Evolutionary conservation across 1,139 yeast genomes (phyloP).

Genomic region (Protomyces arabidopsidicola): DNA sequence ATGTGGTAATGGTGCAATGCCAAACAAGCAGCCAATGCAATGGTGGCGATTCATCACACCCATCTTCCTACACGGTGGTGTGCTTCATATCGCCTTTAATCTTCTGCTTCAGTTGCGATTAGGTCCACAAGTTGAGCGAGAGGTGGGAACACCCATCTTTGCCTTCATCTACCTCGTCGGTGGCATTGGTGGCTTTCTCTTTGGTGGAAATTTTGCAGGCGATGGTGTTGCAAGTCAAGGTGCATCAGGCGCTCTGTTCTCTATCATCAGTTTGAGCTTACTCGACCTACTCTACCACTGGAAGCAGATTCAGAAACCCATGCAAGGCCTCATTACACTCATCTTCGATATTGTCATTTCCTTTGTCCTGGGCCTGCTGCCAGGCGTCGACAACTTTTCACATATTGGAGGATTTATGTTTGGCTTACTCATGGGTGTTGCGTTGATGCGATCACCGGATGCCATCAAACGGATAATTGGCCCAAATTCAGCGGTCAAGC

Average conservation of each 20-base stretch:
- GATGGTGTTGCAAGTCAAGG: slow-evolving; percentile 67
- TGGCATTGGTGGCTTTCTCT: slow-evolving; percentile 64
- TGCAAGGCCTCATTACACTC: slow-evolving; percentile 48
- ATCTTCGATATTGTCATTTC: slow-evolving; percentile 56
- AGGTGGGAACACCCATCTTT: slow-evolving; percentile 56
- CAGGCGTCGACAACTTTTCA: slow-evolving; percentile 71
- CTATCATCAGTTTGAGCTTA: slow-evolving; percentile 61
- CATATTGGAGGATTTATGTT: slow-evolving; percentile 73
- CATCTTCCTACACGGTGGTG: slow-evolving; percentile 72
- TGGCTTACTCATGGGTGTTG: slow-evolving; percentile 54
- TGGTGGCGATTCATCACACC: slow-evolving; percentile 70
- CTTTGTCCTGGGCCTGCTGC: slow-evolving; percentile 62
- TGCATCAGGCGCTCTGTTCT: slow-evolving; percentile 71
- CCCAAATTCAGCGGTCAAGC: slow-evolving; percentile 34
- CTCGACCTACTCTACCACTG: slow-evolving; percentile 54
- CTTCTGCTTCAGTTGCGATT: slow-evolving; percentile 56
- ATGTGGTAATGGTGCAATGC: slow-evolving; percentile 56
- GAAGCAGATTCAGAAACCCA: slow-evolving; percentile 47
- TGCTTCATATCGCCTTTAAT: slow-evolving; percentile 64
- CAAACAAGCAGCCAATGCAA: slow-evolving; percentile 49
- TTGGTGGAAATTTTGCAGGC: slow-evolving; percentile 71
- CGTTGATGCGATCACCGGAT: slow-evolving; percentile 56
- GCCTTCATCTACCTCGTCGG: slow-evolving; percentile 55
- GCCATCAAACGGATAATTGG: slow-evolving; percentile 35
- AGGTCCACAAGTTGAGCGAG: slow-evolving; percentile 60